phyloP scores from a whole-genome alignment of 2,329 filamentous ascomycete species.

The Paraphaeosphaeria minitans region DNA sequence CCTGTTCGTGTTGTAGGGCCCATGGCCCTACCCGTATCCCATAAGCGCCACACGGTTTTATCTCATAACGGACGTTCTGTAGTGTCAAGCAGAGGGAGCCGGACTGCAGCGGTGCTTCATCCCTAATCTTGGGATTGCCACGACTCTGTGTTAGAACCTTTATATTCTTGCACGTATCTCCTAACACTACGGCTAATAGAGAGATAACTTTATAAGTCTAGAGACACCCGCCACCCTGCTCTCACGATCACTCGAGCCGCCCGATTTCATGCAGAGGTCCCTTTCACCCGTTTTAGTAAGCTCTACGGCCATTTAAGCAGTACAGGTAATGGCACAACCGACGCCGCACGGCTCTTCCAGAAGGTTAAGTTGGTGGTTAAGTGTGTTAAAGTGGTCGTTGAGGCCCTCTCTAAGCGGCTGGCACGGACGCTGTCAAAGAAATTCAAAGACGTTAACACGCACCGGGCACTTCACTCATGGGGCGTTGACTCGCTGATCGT shows the following conservation, averaged over 20 bases:
- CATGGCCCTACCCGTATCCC: no score
- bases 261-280: neutral
- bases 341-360: constrained; percentile 13
- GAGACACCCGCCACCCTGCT: constrained; percentile 23
- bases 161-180: no score
- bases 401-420: constrained; percentile 20
- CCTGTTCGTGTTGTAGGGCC: no score
- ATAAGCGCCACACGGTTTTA: no score
- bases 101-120: no score
- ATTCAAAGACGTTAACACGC: constrained; percentile 31
- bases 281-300: constrained; percentile 12
- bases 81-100: no score
- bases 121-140: no score
- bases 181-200: no score
- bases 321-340: constrained; percentile 6
- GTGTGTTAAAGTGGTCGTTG: constrained; percentile 18
- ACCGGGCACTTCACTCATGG: constrained; percentile 24
- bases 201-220: constrained; percentile 24
- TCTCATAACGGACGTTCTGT: no score
- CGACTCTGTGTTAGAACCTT: no score
- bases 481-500: constrained; percentile 12
- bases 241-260: constrained; percentile 11
- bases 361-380: constrained; percentile 14
- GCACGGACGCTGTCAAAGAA: constrained; percentile 21
- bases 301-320: constrained; percentile 7